Percentiles rank a stretch among this genome's conserved stretches.
phyloP scores from a whole-genome alignment of 192 early-diverging fungal species.

The Tieghemiomyces parasiticus region DNA sequence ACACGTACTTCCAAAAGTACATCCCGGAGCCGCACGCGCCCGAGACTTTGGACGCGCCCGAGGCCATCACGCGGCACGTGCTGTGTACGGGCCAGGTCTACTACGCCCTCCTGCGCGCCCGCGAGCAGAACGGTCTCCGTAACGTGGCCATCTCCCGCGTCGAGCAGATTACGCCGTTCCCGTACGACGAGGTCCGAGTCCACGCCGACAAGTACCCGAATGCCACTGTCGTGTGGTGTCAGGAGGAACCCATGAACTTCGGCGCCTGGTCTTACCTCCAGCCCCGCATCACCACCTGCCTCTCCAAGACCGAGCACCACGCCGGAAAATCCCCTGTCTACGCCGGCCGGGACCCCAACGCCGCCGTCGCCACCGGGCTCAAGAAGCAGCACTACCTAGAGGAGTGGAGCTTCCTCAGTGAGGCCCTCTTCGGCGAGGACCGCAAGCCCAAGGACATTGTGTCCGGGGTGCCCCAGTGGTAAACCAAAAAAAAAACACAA shows the following conservation, averaged over 20 bases:
- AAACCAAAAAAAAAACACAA: no score
- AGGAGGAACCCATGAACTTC: constrained; percentile 93
- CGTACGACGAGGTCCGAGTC: constrained; percentile 76
- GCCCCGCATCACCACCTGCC: constrained; percentile 70
- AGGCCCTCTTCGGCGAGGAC: constrained; percentile 55
- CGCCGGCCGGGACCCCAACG: constrained; percentile 80
- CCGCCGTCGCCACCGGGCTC: constrained; percentile 81
- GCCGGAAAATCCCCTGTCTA: constrained; percentile 41
- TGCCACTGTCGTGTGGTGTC: constrained; percentile 83
- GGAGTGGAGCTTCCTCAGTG: constrained; percentile 52
- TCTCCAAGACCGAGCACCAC: constrained; percentile 58
- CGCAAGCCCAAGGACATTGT: constrained; percentile 50
- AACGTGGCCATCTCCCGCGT: constrained; percentile 85
- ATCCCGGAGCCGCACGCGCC: constrained; percentile 90
- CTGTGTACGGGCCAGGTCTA: constrained; percentile 97
- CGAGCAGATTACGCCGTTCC: constrained; percentile 93
- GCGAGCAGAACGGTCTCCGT: constrained; percentile 78
- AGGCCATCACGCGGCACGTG: constrained; percentile 82
- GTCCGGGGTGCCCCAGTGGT: constrained; percentile 54
- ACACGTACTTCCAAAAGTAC: constrained; percentile 76
- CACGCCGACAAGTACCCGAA: constrained; percentile 83
- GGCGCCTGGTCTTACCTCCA: constrained; percentile 82
- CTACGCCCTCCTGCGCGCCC: constrained; percentile 78
- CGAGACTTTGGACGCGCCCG: constrained; percentile 52
- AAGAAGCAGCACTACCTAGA: constrained; percentile 89